Evolutionary conservation across 2,329 filamentous ascomycete species (phyloP), one percentile per base, ranked within the genome.

Genomic region (Colletotrichum acutatum): DNA sequence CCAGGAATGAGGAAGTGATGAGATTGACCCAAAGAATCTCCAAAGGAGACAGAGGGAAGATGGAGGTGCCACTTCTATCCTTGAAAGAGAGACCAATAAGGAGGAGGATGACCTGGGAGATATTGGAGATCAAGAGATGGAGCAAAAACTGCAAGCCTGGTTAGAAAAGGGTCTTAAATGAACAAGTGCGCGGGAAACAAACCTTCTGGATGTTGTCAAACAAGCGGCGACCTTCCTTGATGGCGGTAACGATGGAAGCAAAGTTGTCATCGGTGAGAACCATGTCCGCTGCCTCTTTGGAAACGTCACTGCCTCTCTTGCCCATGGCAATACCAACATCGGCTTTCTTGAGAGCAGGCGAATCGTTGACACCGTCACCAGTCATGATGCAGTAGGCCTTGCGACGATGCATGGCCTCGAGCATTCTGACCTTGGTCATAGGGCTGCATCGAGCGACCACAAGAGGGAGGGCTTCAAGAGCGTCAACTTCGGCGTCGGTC

Each of bases 11-110:
- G 53, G 94, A 96, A 0, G 95, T 98, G 68, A 97, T 89, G 93
- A 97, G 96, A 82, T 97, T 97, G 81, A 98, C 94, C 95, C 94
- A 98, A 72, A 98, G 89, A 75, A 97, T 96, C 78, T 97, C 92
- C 12, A 97, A 90, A 0, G 95, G 94, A 0, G 94, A 91, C 57
- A 97, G 90, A 5, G 95, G 92, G 78, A 94, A 94, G 16, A 94
- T 90, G 0, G 91, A 92, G 19, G 90, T 82, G 14, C 84, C 83
- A 2, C 85, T 79, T 0, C 75, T 76, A 77, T 94, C 92, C 80
- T 92, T 91, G 84, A 94, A 94, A 0, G 88, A 88, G 5, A 94
- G 87, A 61, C 91, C 92, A 66, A 94, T 89, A 22, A 94, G 86
- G 14, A 94, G 86, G 0, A 92, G 87, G 75, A 92, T 84, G 7